These are phyloP conservation scores for Vitis labrusca DNA, from an alignment of 164 flowering plant species.

Conservation along the genomic window DNA sequence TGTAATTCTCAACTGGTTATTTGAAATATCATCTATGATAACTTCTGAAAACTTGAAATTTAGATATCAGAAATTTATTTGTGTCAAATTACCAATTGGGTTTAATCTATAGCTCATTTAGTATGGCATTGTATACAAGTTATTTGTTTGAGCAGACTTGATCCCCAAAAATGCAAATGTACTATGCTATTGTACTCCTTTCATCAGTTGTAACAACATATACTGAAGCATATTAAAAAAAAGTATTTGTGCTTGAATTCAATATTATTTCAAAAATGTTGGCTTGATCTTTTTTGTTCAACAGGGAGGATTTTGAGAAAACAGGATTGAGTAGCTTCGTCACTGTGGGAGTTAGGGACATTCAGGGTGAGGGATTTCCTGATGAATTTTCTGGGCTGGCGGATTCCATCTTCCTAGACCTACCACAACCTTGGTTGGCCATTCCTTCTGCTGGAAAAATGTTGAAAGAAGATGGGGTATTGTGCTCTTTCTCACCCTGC, in stretches of 20 bases:
- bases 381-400: conserved; percentile 57
- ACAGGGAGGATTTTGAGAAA: conserved; percentile 90
- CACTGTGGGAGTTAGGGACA: conserved; percentile 89
- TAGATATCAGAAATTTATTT: too few relatives aligned
- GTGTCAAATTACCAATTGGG: too few relatives aligned
- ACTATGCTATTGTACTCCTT: too few relatives aligned
- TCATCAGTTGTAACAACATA: too few relatives aligned
- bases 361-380: conserved; percentile 96
- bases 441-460: conserved; percentile 88
- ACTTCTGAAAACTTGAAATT: too few relatives aligned
- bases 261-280: neutral
- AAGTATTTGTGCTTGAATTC: neutral
- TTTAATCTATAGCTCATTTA: too few relatives aligned
- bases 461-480: conserved; percentile 81
- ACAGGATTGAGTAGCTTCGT: conserved; percentile 69
- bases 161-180: too few relatives aligned
- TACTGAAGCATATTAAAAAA: too few relatives aligned
- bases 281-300: neutral
- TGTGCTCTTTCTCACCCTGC: conserved; percentile 97
- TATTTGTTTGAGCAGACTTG: too few relatives aligned
- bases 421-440: conserved; percentile 98
- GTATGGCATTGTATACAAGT: too few relatives aligned
- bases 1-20: too few relatives aligned
- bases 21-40: too few relatives aligned
- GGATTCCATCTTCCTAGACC: conserved; percentile 88